Conservation (phyloP, 2,329 filamentous ascomycete species). For the Penicillium frequentans region DNA sequence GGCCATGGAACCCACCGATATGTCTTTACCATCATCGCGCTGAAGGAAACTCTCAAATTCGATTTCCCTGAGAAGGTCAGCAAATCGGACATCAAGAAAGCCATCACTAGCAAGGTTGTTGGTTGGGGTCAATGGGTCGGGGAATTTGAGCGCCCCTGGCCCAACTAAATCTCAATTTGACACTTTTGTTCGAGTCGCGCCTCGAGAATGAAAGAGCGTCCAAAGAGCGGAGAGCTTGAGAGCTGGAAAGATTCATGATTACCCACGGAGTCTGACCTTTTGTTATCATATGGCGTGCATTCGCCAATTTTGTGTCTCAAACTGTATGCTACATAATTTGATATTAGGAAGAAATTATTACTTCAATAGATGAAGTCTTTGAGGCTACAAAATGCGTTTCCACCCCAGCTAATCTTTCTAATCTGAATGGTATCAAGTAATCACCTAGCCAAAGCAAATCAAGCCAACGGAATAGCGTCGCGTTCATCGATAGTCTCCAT, state of each 20-base stretch:
- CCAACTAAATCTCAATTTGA: neutral
- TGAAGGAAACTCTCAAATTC: constrained; percentile 25
- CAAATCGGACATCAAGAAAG: constrained; percentile 28
- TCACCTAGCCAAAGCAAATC: neutral
- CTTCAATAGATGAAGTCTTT: neutral
- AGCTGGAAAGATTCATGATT: neutral
- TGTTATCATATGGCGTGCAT: neutral
- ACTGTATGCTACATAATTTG: neutral
- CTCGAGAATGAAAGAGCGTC: neutral
- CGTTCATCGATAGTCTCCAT: neutral
- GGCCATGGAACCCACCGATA: constrained; percentile 37
- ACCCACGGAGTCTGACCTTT: neutral
- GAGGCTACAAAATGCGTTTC: neutral
- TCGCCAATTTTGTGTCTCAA: neutral
- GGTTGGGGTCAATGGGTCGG: constrained; percentile 36
- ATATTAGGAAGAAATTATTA: neutral
- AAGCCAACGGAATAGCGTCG: neutral
- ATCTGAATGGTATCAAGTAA: neutral
- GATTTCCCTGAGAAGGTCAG: constrained; percentile 19
- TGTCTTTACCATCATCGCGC: constrained; percentile 32
- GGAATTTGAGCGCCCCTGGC: constrained; percentile 28
- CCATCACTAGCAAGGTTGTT: constrained; percentile 30
- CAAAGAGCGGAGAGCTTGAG: neutral
- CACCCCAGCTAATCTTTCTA: neutral
- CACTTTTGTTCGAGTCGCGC: neutral